Evolutionary conservation across 2,329 filamentous ascomycete species (phyloP), one percentile per base, ranked within the genome.

Genomic region (Scortechinia acanthostroma): DNA sequence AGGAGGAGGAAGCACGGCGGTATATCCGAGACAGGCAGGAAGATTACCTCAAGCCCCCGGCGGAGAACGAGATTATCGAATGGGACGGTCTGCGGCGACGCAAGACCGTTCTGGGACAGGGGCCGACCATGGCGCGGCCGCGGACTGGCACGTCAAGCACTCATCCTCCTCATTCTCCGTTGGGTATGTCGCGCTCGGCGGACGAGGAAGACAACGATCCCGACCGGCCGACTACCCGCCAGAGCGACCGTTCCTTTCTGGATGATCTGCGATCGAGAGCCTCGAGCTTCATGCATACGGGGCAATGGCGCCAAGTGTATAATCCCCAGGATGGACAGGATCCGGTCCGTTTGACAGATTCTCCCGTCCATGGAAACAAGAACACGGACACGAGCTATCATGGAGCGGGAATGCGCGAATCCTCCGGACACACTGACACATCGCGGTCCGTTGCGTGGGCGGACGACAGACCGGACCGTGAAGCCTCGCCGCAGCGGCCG

Each of bases 81-180:
- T 98, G 90, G 83, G 93, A 97, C 63, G 93, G 93, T 3, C 66
- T 98, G 44, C 77, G 91, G 55, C 75, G 90, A 54, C 76, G 93
- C 35, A 72, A 74, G 52, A 81, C 77, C 5, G 76, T 78, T 2
- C 58, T 67, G 33, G 33, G 64, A 46, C 56, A 66, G 33, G 72
- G 68, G 47, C 54, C 60, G 40, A 52, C 64, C 43, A 62, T 58
- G 45, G 62, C 60, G 49, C 49, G 48, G 46, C 50, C 35, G 54
- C 3, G 35, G 43, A 19, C 45, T 35, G 60, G 63, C 43, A 55
- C 66, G 17, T 62, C 64, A 4, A 88, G 86, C 2, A 90, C 90
- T 0, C 67, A 95, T 6, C 35, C 35, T 10, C 35, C 90, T 0
- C 67, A 95, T 6, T 17, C 35, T 10, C 35, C 35, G 10, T 19